These are phyloP conservation scores for Hirsutella rhossiliensis DNA, from an alignment of 2,329 filamentous ascomycete genomes.

Conservation along the genomic window DNA sequence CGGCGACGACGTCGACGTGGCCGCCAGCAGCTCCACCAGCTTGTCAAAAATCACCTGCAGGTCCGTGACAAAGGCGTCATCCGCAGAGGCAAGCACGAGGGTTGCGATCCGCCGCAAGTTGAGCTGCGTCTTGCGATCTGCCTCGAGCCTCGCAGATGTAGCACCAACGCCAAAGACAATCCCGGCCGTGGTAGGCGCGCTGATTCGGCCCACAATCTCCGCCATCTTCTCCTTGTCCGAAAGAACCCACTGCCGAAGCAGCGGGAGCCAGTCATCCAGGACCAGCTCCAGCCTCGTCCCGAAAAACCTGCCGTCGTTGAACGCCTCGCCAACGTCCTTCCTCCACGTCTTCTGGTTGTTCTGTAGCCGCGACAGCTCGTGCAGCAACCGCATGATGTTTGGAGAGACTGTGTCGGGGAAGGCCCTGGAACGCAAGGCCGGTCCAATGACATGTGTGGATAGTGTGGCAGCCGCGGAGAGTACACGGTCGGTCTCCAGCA, in stretches of 20 bases:
- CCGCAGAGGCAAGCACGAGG: slow-evolving; percentile 62
- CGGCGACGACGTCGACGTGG: slow-evolving; percentile 79
- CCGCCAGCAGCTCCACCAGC: slow-evolving; percentile 72
- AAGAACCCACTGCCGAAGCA: slow-evolving; percentile 74
- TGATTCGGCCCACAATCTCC: slow-evolving; percentile 68
- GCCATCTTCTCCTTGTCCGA: slow-evolving; percentile 80
- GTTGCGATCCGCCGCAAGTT: slow-evolving; percentile 75
- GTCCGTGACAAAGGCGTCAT: slow-evolving; percentile 71
- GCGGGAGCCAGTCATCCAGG: slow-evolving; percentile 64
- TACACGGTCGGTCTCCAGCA: slow-evolving; percentile 79
- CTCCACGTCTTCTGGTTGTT: slow-evolving; percentile 84
- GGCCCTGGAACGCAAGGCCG: slow-evolving; percentile 67
- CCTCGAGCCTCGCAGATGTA: slow-evolving; percentile 84
- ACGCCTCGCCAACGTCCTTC: slow-evolving; percentile 83
- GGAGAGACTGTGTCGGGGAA: slow-evolving; percentile 78
- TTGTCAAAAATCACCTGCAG: slow-evolving; percentile 67
- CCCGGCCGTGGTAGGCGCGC: slow-evolving; percentile 79
- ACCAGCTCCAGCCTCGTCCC: slow-evolving; percentile 54
- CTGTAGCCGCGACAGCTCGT: slow-evolving; percentile 64
- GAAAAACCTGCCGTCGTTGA: slow-evolving; percentile 84
- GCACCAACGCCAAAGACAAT: slow-evolving; percentile 99
- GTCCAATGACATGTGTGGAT: slow-evolving; percentile 70
- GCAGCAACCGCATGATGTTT: slow-evolving; percentile 59
- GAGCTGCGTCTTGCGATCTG: slow-evolving; percentile 83
- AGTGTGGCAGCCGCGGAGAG: slow-evolving; percentile 67